Evolutionary conservation across 2,329 filamentous ascomycete species (phyloP).

Genomic region (Cercospora zeina): DNA sequence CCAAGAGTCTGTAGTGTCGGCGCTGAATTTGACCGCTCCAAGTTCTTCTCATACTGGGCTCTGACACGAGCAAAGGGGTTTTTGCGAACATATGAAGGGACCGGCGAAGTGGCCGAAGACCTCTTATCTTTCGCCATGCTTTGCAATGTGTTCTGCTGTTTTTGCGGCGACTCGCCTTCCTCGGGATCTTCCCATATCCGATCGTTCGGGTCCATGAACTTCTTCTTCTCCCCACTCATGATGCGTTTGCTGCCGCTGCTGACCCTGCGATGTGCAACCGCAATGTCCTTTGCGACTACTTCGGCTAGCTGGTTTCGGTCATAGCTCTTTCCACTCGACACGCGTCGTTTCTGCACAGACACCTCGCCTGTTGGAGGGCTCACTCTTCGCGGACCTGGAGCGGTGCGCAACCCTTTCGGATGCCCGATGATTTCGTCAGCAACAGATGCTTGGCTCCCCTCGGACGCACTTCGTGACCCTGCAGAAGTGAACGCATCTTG

Average conservation of each 20-base stretch:
- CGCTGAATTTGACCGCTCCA: conserved; percentile 49
- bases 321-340: conserved; percentile 40
- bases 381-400: conserved; percentile 26
- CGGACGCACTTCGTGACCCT: conserved; percentile 25
- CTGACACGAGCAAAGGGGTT: conserved; percentile 67
- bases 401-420: conserved; percentile 21
- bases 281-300: conserved; percentile 40
- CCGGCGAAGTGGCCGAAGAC: conserved; percentile 27
- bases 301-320: conserved; percentile 41
- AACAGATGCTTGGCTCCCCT: conserved; percentile 24
- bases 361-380: conserved; percentile 28
- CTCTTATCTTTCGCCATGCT: conserved; percentile 13
- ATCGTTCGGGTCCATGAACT: conserved; percentile 69
- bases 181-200: conserved; percentile 89
- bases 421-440: conserved; percentile 17
- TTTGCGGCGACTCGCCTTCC: conserved; percentile 38
- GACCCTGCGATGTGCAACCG: conserved; percentile 49
- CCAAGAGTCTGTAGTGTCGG: conserved; percentile 40
- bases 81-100: conserved; percentile 55
- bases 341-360: conserved; percentile 30
- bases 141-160: conserved; percentile 20
- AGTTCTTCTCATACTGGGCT: conserved; percentile 50
- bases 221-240: conserved; percentile 66
- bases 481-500: conserved; percentile 27
- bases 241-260: conserved; percentile 66